Evolutionary conservation across 2,329 filamentous ascomycete genomes (phyloP), one percentile per base, ranked within the genome.

Genomic region (Aspergillus neoniger): DNA sequence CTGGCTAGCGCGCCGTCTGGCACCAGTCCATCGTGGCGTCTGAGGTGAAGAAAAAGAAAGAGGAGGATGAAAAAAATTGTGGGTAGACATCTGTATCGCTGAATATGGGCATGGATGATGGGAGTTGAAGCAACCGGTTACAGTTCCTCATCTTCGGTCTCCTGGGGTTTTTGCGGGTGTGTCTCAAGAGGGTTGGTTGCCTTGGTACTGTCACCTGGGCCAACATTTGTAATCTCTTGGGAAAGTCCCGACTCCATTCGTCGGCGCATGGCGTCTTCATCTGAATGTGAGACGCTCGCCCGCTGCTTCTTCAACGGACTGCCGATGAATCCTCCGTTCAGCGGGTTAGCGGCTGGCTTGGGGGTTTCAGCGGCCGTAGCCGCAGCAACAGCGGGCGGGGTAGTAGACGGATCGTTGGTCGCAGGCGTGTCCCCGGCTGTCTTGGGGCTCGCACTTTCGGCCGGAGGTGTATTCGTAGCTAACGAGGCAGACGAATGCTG

Each of bases 401-500:
- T 76, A 4, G 69, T 74, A 32, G 74, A 72, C n/a, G 73, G 69
- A 47, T 71, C 73, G 4, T 64, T 64, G 25, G 67, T 68, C 28
- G 67, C 71, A 47, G 72, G 76, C 4, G 77, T 76, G 4, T 72
- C 74, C 32, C 70, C 73, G n/a, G 77, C 69, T 30, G 69, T 74
- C 5, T 73, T 70, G 9, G 77, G 77, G 55, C 72, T 78, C 19
- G 75, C 73, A 38, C 76, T 70, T 23, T 75, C 69, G 17, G 62
- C 60, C 39, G 69, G 71, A 21, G 63, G 68, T 5, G 60, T 70
- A 23, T 64, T 79, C 55, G 73, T 73, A 15, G 82, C 72, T 30
- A 77, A 63, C 2, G 84, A 83, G 60, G 88, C 86, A 17, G 84
- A 82, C 10, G 86, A 88, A 70, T 88, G 86, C 69, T 87, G 85